Base-by-base conservation (phyloP, 352 stramenopile genomes). In the Globisporangium emineosum region DNA sequence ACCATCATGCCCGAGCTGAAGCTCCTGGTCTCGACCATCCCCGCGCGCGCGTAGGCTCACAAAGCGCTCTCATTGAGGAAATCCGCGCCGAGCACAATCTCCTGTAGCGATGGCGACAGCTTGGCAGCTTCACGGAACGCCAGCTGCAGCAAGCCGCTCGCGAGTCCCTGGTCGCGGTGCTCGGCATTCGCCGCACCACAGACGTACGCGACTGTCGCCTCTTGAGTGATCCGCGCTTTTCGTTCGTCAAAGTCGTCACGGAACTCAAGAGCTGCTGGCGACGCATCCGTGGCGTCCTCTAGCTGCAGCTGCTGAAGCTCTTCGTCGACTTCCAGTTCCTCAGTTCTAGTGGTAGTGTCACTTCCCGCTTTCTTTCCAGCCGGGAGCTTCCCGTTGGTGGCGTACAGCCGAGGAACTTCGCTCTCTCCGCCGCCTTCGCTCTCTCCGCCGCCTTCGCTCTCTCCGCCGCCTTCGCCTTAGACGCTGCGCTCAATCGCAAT, bases 41-140 rank as follows among this genome's bases (percentile, higher is more conserved):
- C 55, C 0, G 65, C 61, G 27, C 61, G 68, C 5, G 7, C 9
- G 52, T 72, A 75, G 27, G 65, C 60, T 8, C 29, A 57, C 21
- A 72, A 54, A 2, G 68, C 68, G 4, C 60, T 57, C 4, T 32
- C 27, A 49, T 75, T 75, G 17, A 50, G 2, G 0, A 37, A 9
- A 37, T 75, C 65, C 10, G 68, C 72, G 12, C 61, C 68, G 1
- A 75, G 47, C 5, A 53, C 59, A 23, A 75, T 61, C 42, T 54
- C 27, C 3, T 25, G 29, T 19, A 40, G 15, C 1, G 21, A 5
- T 17, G 45, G 37, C 54, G 54, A 3, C 54, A 40, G 33, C 57
- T 54, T 30, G 9, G 29, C 13, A 1, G 42, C 42, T 43, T 40
- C 12, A 2, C 21, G n/a, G 33, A 64, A 64, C 10, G 2, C 23